Evolutionary conservation across 257 asterid genomes (phyloP), one percentile per base, ranked within the genome.

Genomic region (Solanum arcanum): DNA sequence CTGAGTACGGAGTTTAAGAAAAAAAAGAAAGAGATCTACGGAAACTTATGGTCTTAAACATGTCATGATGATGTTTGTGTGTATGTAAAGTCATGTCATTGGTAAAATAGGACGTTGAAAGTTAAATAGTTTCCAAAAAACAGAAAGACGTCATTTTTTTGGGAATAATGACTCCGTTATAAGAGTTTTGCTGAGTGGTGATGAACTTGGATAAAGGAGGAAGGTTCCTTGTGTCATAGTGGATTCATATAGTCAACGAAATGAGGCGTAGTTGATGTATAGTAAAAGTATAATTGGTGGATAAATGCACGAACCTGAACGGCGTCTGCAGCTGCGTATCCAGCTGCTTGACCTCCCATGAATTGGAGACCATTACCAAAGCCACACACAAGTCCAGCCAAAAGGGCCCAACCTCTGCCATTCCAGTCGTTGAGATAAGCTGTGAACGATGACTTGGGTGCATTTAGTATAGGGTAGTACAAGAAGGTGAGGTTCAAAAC

Each of bases 271-370:
- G 15, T 46, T 76, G 37, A 74, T 31, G 62, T 44, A 4, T 1
- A 82, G 5, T 60, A 56, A 37, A 15, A 74, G 73, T 25, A 21
- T 25, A 7, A 83, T 44, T 10, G 10, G 52, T 3, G 9, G 77
- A 76, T 6, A 69, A 37, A 23, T 20, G 83, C 23, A 90, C 91
- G 87, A 31, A 96, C 99, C 99, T 96, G 99, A 86, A 97, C 99
- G 5, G 99, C 99, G 83, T 95, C 99, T 15, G 99, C 99, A 80
- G 99, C 99, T 74, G 99, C 99, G 25, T 97, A 97, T 52, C 99
- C 99, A 75, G 99, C 99, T 62, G 99, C 98, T 83, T 97, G 98
- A 72, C 99, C 99, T 49, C 99, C 99, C 98, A 97, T 97, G 87
- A 97, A 97, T 92, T 97, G 98, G 42, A 97, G 99, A 21, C 98